Evolutionary conservation across 257 asterid genomes (phyloP).

Genomic region (Solanum microdontum): DNA sequence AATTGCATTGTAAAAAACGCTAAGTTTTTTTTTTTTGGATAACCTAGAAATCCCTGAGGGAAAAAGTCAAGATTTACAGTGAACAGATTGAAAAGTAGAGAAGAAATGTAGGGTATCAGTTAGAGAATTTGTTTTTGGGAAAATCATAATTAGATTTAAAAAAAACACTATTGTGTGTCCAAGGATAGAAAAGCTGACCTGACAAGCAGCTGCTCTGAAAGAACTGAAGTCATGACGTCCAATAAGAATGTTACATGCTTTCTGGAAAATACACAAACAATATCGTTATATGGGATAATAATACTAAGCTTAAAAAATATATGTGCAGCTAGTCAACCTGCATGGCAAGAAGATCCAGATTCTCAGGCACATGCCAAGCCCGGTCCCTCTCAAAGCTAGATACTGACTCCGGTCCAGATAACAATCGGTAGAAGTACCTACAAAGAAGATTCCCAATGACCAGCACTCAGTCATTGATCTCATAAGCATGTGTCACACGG

Average conservation of each 20-base stretch:
- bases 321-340: conserved; percentile 35
- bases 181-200: conserved; percentile 30
- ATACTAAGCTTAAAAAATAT: background rate
- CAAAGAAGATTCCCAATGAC: conserved; percentile 8
- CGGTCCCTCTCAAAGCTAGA: conserved; percentile 70
- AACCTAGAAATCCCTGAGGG: background rate
- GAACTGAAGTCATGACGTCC: conserved; percentile 93
- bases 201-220: conserved; percentile 85
- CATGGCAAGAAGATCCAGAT: conserved; percentile 61
- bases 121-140: background rate
- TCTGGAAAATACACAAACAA: conserved; percentile 30
- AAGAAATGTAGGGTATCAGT: background rate
- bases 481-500: background rate
- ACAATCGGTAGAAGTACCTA: conserved; percentile 76
- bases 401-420: conserved; percentile 54
- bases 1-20: background rate
- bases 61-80: background rate
- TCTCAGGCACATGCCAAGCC: conserved; percentile 89
- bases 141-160: background rate
- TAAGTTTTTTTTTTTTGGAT: background rate
- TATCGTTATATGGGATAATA: background rate
- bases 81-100: background rate
- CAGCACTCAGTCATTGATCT: background rate
- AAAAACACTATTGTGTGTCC: background rate
- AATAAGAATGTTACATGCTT: conserved; percentile 73